Conservation (phyloP, 805 yeast species). For the Jamesozyma hellenica region DNA sequence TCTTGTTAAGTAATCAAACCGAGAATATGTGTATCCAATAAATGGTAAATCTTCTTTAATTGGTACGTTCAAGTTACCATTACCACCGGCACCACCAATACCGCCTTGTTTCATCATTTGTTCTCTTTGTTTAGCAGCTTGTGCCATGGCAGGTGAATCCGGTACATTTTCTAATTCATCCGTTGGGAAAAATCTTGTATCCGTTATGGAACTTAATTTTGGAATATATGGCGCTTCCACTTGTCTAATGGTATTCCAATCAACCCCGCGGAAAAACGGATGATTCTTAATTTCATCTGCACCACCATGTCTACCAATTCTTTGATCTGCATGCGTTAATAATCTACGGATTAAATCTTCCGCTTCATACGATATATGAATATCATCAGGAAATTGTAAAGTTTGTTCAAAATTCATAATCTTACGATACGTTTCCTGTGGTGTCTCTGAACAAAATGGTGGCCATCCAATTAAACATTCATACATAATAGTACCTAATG, state of each 20-base stretch:
- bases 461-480: constrained; percentile 97
- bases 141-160: constrained; percentile 67
- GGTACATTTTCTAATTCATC: constrained; percentile 94
- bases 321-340: constrained; percentile 65
- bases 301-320: constrained; percentile 84
- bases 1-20: constrained; percentile 85
- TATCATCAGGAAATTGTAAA: constrained; percentile 80
- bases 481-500: constrained; percentile 91
- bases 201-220: constrained; percentile 81
- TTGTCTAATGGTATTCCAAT: constrained; percentile 79
- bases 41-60: constrained; percentile 82
- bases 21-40: constrained; percentile 91
- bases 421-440: constrained; percentile 87
- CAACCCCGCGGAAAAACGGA: constrained; percentile 92
- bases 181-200: constrained; percentile 95
- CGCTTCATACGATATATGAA: constrained; percentile 78
- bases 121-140: constrained; percentile 58
- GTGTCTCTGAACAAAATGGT: constrained; percentile 90
- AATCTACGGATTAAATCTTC: constrained; percentile 76
- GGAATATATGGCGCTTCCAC: constrained; percentile 94
- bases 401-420: constrained; percentile 87
- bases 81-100: background rate
- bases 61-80: constrained; percentile 27
- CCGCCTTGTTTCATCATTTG: constrained; percentile 36
- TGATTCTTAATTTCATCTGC: constrained; percentile 85